Base-by-base conservation (phyloP, 805 yeast species). In the Candida sithepensis region DNA sequence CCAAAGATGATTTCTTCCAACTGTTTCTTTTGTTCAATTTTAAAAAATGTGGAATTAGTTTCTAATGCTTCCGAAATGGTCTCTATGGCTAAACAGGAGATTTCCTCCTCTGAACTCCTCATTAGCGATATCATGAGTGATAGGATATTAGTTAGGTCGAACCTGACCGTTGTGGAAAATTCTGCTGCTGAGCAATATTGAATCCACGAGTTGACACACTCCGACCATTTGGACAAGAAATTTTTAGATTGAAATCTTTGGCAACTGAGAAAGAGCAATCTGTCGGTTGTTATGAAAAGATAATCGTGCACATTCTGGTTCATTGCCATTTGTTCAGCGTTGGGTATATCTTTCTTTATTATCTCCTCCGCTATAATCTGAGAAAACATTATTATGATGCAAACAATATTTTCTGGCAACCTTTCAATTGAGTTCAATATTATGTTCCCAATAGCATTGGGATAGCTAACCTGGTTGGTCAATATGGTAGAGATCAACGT, bases 341-440 rank as follows among this genome's bases (percentile, higher is more conserved):
- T 54, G 52, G 69, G 50, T 12, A 57, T 45, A 41, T 66, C 69
- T 21, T 58, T 59, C 50, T 74, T 78, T 30, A 68, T 55, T 10
- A 77, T 54, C 45, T 82, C 87, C 52, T 81, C 87, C 1, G 72
- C 74, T 0, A 79, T 48, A 7, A 76, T 77, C 12, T 81, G 68
- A 3, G 74, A 64, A 39, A 78, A 73, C 1, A 62, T 45, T 2
- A 73, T 40, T 0, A 60, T 14, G 6, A 69, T 41, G 13, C 40
- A 40, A 2, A 50, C 20, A 13, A 49, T 36, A 4, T 46, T 13
- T 22, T 40, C 42, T 2, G 57, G 49, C 22, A 51, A 19, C 9
- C 18, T 2, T 5, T 14, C 24, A 12, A 52, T 37, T 23, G 43
- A 14, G 12, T 38, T 39, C 9, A 6, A 13, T 19, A 53, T 19